Evolutionary conservation across 2,329 filamentous ascomycete species (phyloP).

Genomic region (Trichoderma koningiopsis): DNA sequence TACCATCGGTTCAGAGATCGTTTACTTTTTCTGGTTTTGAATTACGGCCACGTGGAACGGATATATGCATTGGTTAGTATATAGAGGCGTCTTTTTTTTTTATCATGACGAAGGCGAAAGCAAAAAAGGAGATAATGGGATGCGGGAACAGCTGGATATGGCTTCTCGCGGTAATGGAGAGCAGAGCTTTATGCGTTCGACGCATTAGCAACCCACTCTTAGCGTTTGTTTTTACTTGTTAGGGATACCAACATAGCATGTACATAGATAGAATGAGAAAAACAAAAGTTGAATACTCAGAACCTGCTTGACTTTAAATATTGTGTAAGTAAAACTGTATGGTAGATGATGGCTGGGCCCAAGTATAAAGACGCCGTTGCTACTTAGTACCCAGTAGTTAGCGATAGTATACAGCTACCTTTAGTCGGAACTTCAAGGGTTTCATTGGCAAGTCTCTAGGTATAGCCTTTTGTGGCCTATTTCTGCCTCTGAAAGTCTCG

Average conservation of each 20-base stretch:
- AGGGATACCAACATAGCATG: constrained; percentile 12
- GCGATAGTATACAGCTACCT: no score
- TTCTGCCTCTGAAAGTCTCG: no score
- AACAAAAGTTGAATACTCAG: constrained; percentile 8
- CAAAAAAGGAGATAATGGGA: constrained; percentile 10
- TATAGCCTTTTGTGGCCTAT: background rate
- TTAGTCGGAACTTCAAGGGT: background rate
- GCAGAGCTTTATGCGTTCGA: background rate
- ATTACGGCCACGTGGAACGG: background rate
- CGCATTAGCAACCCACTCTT: background rate
- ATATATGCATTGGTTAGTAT: constrained; percentile 14
- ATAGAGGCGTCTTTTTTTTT: background rate
- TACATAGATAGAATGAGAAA: constrained; percentile 9
- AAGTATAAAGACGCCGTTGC: background rate
- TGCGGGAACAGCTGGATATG: background rate
- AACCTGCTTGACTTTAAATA: background rate
- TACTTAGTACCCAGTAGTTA: no score
- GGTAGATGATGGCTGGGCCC: background rate
- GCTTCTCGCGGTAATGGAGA: background rate
- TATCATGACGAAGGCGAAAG: background rate
- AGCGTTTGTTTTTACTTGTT: background rate
- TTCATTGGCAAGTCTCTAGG: background rate
- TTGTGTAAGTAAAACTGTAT: background rate
- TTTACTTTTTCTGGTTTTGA: background rate
- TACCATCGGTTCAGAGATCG: background rate